These are phyloP conservation scores for Aurantiochytrium sp. DNA, from an alignment of 108 stramenopile genomes.

Conservation along the genomic window DNA sequence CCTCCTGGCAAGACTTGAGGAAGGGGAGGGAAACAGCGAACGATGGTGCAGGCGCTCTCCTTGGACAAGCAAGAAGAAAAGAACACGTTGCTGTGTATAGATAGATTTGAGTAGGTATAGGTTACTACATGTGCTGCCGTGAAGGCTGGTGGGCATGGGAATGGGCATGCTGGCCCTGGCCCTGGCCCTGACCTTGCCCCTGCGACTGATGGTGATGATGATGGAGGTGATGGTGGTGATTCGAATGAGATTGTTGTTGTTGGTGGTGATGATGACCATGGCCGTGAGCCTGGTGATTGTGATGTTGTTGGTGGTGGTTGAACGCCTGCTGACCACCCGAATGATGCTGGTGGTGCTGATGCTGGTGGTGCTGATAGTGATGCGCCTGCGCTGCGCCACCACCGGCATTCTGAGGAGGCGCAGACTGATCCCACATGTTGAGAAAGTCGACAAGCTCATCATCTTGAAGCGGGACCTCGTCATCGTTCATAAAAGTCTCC, in stretches of 20 bases:
- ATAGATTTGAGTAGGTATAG: too few species aligned
- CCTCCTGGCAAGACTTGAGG: too few species aligned
- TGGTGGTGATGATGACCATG: background rate
- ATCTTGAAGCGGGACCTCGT: background rate
- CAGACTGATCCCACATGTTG: conserved; percentile 12
- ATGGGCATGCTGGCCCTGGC: too few species aligned
- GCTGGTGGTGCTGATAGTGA: background rate
- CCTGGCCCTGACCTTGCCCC: too few species aligned
- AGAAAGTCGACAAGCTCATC: conserved; percentile 1
- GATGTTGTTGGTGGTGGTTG: background rate
- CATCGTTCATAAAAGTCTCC: background rate
- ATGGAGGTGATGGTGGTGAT: too few species aligned
- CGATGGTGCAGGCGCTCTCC: too few species aligned
- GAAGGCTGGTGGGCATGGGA: too few species aligned
- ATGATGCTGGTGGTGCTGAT: background rate
- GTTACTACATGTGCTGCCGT: too few species aligned
- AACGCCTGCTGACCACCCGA: background rate
- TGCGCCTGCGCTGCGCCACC: background rate
- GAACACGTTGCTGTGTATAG: too few species aligned
- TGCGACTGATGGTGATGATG: too few species aligned
- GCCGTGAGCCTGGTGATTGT: background rate
- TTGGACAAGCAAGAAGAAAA: too few species aligned
- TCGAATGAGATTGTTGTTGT: background rate
- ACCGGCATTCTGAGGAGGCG: background rate
- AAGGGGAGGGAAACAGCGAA: too few species aligned